Conservation (phyloP, 495 filamentous ascomycete genomes). For the Aspergillus affinis region DNA sequence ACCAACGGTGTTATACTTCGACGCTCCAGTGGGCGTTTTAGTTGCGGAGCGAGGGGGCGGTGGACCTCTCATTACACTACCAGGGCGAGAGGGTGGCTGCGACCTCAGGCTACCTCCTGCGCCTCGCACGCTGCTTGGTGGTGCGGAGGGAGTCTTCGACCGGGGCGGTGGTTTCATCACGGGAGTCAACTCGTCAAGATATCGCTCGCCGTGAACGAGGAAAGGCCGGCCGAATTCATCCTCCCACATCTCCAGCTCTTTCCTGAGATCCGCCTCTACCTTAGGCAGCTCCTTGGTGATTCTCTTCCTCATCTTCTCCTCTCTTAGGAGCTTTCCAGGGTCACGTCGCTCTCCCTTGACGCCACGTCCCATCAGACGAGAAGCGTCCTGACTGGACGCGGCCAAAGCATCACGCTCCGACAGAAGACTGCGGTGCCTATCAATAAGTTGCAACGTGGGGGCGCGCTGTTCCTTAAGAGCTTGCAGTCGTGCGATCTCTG, state of each 20-base stretch:
- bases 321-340: constrained; percentile 87
- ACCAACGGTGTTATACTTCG: constrained; percentile 59
- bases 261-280: constrained; percentile 77
- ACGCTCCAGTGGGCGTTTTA: constrained; percentile 65
- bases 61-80: constrained; percentile 33
- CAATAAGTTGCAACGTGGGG: constrained; percentile 77
- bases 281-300: constrained; percentile 95
- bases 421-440: constrained; percentile 79
- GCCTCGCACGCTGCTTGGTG: constrained; percentile 36
- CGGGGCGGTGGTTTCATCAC: constrained; percentile 64
- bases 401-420: constrained; percentile 84
- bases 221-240: constrained; percentile 92
- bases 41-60: constrained; percentile 57
- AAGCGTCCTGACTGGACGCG: constrained; percentile 90
- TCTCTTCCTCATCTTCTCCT: constrained; percentile 97
- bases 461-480: constrained; percentile 82
- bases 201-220: constrained; percentile 86
- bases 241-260: constrained; percentile 82
- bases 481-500: constrained; percentile 80
- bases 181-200: constrained; percentile 73
- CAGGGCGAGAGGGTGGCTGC: constrained; percentile 38
- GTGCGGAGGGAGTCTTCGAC: constrained; percentile 75
- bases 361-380: constrained; percentile 82
- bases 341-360: constrained; percentile 89
- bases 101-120: constrained; percentile 21